Evolutionary conservation across 441 rosid species (phyloP), one percentile per base, ranked within the genome.

Genomic region (Corymbia calophylla): DNA sequence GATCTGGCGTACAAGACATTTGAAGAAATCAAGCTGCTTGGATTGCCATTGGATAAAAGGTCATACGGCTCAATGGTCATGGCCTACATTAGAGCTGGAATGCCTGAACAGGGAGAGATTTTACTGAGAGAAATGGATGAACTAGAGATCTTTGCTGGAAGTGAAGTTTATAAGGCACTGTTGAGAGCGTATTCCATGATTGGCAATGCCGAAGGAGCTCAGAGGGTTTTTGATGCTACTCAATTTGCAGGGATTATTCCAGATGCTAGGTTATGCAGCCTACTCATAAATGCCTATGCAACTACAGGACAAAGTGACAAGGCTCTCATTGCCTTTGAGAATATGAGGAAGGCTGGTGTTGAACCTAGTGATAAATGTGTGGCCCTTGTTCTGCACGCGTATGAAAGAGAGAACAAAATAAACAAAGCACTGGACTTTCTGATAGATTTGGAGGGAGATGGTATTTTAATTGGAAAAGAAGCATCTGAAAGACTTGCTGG

Each of bases 131-230:
- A 95, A 93, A 96, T 97, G 97, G 95, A 94, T 58, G 91, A 93
- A 58, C 93, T 58, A 91, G 93, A 95, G 88, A 91, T 94, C 54
- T 88, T 89, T 64, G 97, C 96, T 6, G 97, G 99, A 47, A 94
- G 95, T 77, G 99, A 97, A 93, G 96, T 97, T 89, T 96, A 95
- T 94, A 97, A 97, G 94, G 99, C 99, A 32, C 88, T 97, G 93
- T 88, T 97, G 90, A 95, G 99, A 93, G 92, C 93, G 31, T 97
- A 96, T 92, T 95, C 98, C 84, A 93, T 94, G 95, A 49, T 60
- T 32, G 99, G 98, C 31, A 90, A 97, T 86, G 47, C 93, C 1
- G 89, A 93, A 89, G 97, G 97, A 89, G 97, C 99, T 89, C 97
- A 97, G 89, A 94, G 99, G 89, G 94, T 95, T 86, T 97, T 97